Evolutionary conservation across 176 grass and related monocot genomes (phyloP).

Genomic region (Urochloa ruziziensis): DNA sequence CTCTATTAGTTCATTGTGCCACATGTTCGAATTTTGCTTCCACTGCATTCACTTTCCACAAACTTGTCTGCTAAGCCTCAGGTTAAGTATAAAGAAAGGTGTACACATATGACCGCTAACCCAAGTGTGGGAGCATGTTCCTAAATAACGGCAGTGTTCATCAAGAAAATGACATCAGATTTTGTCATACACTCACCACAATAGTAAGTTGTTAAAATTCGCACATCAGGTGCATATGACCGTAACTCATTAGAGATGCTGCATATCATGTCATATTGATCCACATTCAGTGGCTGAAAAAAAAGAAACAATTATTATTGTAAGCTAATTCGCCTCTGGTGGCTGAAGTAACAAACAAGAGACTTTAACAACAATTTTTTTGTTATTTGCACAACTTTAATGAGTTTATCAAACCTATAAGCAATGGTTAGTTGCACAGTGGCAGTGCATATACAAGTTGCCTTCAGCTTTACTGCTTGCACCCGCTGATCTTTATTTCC

Average conservation of each 20-base stretch:
- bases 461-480: background rate
- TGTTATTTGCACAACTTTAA: conserved; percentile 3
- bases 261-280: conserved; percentile 84
- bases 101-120: background rate
- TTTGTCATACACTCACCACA: conserved; percentile 56
- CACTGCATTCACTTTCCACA: background rate
- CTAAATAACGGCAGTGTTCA: background rate
- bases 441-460: background rate
- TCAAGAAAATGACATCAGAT: background rate
- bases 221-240: conserved; percentile 77
- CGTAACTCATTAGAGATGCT: conserved; percentile 87
- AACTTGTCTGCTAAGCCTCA: background rate
- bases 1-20: background rate
- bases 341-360: conserved; percentile 14
- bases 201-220: conserved; percentile 95
- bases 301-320: conserved; percentile 29
- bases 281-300: conserved; percentile 86
- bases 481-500: background rate
- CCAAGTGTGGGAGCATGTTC: conserved; percentile 3
- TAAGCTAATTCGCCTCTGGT: background rate
- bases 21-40: background rate
- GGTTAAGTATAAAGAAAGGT: conserved; percentile 1
- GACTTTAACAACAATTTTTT: background rate
- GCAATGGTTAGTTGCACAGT: background rate
- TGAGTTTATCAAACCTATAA: conserved; percentile 8